These are phyloP conservation scores for Sporisorium scitamineum DNA, from an alignment of 1,284 basidiomycete species.

Conservation along the genomic window DNA sequence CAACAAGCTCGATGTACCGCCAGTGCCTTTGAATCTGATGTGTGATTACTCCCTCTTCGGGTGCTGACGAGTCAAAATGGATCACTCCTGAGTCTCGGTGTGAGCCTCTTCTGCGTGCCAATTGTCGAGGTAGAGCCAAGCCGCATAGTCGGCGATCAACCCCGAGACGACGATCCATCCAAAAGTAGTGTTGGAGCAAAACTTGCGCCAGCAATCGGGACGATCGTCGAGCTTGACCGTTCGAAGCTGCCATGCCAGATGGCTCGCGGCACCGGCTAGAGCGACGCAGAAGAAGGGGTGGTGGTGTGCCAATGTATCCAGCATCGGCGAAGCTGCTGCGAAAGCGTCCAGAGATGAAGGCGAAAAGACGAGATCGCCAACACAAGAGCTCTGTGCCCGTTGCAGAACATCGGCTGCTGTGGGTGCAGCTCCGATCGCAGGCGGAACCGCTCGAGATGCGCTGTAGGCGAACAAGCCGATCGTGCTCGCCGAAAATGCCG, in stretches of 20 bases:
- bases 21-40: neutral
- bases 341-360: constrained; percentile 21
- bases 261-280: constrained; percentile 78
- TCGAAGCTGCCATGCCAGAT: constrained; percentile 84
- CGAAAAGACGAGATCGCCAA: constrained; percentile 33
- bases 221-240: constrained; percentile 78
- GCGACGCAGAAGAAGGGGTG: constrained; percentile 82
- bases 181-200: constrained; percentile 86
- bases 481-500: constrained; percentile 80
- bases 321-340: constrained; percentile 8
- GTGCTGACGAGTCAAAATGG: neutral
- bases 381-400: constrained; percentile 8
- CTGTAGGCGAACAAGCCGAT: constrained; percentile 82
- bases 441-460: constrained; percentile 40
- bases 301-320: constrained; percentile 32
- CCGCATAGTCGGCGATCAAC: constrained; percentile 79
- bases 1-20: neutral
- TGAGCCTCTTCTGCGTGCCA: neutral
- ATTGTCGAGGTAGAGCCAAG: constrained; percentile 39
- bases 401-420: constrained; percentile 16
- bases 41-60: neutral
- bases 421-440: constrained; percentile 9
- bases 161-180: constrained; percentile 92
- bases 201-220: constrained; percentile 91
- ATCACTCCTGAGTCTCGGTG: neutral